These are phyloP conservation scores for Helminthosporium solani DNA, from an alignment of 2,329 filamentous ascomycete species.

Conservation along the genomic window DNA sequence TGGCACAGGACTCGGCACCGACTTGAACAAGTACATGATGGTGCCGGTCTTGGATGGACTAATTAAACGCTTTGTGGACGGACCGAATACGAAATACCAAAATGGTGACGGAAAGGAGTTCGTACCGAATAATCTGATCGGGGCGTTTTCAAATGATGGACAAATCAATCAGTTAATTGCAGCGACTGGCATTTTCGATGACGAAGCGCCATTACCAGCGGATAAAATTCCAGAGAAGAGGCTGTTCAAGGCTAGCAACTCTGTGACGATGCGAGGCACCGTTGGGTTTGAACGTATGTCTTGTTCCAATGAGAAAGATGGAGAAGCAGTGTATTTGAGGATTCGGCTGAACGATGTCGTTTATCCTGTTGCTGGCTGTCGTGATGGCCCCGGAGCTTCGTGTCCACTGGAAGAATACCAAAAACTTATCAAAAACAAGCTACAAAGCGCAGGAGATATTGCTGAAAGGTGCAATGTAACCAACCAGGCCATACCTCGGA, in stretches of 20 bases:
- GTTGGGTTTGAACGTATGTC: conserved; percentile 64
- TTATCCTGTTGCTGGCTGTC: conserved; percentile 59
- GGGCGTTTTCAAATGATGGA: conserved; percentile 66
- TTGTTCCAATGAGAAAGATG: conserved; percentile 40
- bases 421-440: conserved; percentile 47
- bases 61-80: conserved; percentile 54
- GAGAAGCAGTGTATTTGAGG: conserved; percentile 53
- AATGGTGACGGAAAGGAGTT: conserved; percentile 51
- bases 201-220: conserved; percentile 52
- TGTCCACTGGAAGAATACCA: conserved; percentile 36
- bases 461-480: conserved; percentile 46
- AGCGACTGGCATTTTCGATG: conserved; percentile 62
- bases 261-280: conserved; percentile 65
- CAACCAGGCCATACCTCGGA: conserved; percentile 13
- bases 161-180: conserved; percentile 64
- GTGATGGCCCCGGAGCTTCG: conserved; percentile 52
- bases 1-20: conserved; percentile 59
- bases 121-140: conserved; percentile 57
- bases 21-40: conserved; percentile 60
- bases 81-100: conserved; percentile 53
- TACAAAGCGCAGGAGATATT: conserved; percentile 52
- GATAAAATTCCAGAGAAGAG: conserved; percentile 51
- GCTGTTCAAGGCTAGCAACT: conserved; percentile 57
- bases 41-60: conserved; percentile 60
- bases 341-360: conserved; percentile 64